phyloP scores from a whole-genome alignment of 805 yeast species.

The Hyphopichia homilentoma region DNA sequence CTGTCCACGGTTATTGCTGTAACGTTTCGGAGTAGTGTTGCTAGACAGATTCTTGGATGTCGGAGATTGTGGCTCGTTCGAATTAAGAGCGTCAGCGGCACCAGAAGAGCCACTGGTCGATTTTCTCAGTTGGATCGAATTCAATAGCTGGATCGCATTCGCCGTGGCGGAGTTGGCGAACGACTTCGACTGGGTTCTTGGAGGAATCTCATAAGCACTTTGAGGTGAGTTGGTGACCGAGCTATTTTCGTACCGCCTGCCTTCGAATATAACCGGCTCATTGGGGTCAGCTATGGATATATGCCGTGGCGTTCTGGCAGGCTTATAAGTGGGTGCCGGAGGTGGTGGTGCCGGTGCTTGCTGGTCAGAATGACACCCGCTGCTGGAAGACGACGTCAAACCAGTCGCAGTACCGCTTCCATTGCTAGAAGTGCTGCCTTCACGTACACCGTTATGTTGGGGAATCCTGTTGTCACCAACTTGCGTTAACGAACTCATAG shows the following conservation, averaged over 20 bases:
- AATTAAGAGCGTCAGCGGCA: background rate
- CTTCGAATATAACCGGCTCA: slow-evolving; percentile 14
- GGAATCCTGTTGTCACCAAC: slow-evolving; percentile 2
- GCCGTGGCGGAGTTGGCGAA: slow-evolving; percentile 2
- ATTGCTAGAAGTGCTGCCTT: background rate
- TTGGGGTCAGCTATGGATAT: slow-evolving; percentile 14
- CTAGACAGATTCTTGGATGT: too few species aligned
- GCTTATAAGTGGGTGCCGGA: too few species aligned
- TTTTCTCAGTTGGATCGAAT: slow-evolving; percentile 1
- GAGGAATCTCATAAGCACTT: background rate
- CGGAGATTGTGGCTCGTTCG: too few species aligned
- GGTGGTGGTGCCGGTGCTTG: too few species aligned
- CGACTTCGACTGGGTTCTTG: background rate
- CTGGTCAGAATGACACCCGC: slow-evolving; percentile 10
- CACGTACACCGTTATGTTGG: slow-evolving; percentile 5
- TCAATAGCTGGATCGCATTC: slow-evolving; percentile 1
- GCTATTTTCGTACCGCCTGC: slow-evolving; percentile 7
- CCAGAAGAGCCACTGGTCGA: background rate
- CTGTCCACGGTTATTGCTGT: background rate
- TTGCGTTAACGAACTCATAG: slow-evolving; percentile 2
- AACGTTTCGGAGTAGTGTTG: slow-evolving; percentile 7
- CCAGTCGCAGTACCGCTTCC: background rate
- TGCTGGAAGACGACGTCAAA: slow-evolving; percentile 1
- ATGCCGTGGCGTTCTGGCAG: too few species aligned
- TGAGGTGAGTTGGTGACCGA: slow-evolving; percentile 1